Evolutionary conservation across 208 protist species (phyloP).

Genomic region (Trypanosoma rangeli): DNA sequence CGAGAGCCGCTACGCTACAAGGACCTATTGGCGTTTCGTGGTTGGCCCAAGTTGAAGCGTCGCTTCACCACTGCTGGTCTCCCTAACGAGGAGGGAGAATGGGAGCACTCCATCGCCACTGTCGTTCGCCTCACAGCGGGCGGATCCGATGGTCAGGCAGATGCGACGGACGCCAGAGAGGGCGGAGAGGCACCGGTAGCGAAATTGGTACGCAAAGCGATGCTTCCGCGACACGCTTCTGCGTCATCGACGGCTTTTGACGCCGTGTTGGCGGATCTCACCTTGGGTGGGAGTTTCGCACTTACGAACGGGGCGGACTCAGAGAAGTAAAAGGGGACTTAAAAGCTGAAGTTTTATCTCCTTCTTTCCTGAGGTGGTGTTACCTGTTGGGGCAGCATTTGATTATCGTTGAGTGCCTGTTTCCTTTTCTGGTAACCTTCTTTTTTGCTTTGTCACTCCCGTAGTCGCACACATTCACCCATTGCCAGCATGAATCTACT

Average conservation of each 20-base stretch:
- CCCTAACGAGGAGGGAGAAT: conserved; percentile 45
- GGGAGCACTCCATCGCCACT: conserved; percentile 73
- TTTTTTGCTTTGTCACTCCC: not conserved
- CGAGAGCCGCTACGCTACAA: conserved; percentile 88
- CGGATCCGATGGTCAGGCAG: not conserved
- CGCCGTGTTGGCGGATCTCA: conserved; percentile 51
- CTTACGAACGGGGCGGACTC: not conserved
- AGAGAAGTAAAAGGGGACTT: not conserved
- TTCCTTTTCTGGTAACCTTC: not conserved
- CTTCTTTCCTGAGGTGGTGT: not conserved
- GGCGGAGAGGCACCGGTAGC: conserved; percentile 18
- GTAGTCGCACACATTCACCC: not conserved
- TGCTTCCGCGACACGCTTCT: conserved; percentile 42
- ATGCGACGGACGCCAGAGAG: not conserved
- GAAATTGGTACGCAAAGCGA: conserved; percentile 37
- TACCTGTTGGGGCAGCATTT: not conserved
- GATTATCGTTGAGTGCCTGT: not conserved
- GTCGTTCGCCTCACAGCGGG: conserved; percentile 67
- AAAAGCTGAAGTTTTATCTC: not conserved
- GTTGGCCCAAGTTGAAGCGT: conserved; percentile 80
- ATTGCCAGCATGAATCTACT: no score
- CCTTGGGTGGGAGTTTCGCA: conserved; percentile 36
- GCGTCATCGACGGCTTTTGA: conserved; percentile 69
- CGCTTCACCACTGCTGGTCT: conserved; percentile 64
- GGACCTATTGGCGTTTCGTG: conserved; percentile 67